Conservation (phyloP, 164 flowering plant genomes). For the Magnolia sinica region DNA sequence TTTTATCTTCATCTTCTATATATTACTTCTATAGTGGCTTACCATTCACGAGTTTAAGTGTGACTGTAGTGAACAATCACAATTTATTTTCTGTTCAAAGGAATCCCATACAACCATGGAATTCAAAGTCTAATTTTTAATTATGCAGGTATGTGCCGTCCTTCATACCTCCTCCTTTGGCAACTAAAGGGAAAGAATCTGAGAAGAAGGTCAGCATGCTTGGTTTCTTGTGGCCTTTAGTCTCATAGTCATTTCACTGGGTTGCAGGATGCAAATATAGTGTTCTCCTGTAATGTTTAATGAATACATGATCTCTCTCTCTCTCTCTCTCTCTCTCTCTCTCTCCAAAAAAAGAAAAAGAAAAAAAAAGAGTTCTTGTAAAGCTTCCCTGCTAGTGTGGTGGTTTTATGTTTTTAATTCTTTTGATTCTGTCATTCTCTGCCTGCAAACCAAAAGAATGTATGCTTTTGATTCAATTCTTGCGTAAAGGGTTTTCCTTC, state of each 20-base stretch:
- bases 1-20: background rate
- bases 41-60: background rate
- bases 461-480: too few species aligned
- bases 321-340: too few species aligned
- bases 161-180: slow-evolving; percentile 86
- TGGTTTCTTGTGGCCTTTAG: background rate
- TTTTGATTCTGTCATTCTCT: too few species aligned
- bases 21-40: background rate
- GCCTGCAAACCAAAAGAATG: too few species aligned
- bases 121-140: slow-evolving; percentile 7
- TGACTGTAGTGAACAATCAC: background rate
- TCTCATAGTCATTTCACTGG: background rate
- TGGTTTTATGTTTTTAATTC: too few species aligned
- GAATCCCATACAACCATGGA: background rate
- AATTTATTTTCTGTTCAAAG: background rate
- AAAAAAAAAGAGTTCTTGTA: too few species aligned
- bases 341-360: too few species aligned
- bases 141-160: slow-evolving; percentile 94
- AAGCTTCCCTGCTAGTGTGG: too few species aligned
- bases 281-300: too few species aligned
- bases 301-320: too few species aligned
- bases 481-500: too few species aligned
- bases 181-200: slow-evolving; percentile 74
- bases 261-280: background rate
- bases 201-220: slow-evolving; percentile 66